A percentile compares a stretch with the other conserved stretches of the same genome.
Conservation (phyloP, 2,329 filamentous ascomycete genomes). For the Colletotrichum camelliae region DNA sequence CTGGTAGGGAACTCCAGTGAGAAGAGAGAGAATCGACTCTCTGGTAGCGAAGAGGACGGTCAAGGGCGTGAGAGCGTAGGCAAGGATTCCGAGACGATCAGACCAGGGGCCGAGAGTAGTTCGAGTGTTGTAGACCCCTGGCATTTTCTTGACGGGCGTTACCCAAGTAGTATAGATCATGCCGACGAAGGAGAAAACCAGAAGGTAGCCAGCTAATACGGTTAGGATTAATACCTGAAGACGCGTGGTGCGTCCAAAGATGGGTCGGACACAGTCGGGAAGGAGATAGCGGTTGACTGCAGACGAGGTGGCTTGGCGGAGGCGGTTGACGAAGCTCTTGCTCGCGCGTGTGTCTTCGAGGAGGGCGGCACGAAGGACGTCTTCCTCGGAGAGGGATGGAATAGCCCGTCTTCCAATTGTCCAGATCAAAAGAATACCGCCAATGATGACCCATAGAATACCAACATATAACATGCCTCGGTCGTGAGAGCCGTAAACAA, state of each 20-base stretch:
- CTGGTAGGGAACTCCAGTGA: slow-evolving; percentile 78
- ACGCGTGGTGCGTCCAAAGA: slow-evolving; percentile 73
- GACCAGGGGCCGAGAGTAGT: slow-evolving; percentile 70
- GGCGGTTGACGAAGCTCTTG: slow-evolving; percentile 25
- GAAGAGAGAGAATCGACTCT: slow-evolving; percentile 71
- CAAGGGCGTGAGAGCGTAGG: slow-evolving; percentile 76
- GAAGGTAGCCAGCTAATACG: slow-evolving; percentile 65
- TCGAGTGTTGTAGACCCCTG: slow-evolving; percentile 66
- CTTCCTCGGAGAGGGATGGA: slow-evolving; percentile 22
- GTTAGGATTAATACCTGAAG: slow-evolving; percentile 69
- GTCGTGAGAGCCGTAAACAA: slow-evolving; percentile 56
- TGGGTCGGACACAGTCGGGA: slow-evolving; percentile 59
- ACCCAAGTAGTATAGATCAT: slow-evolving; percentile 73
- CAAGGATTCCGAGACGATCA: slow-evolving; percentile 73
- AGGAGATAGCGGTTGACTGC: slow-evolving; percentile 56
- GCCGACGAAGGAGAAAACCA: slow-evolving; percentile 72
- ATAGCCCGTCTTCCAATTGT: slow-evolving; percentile 33
- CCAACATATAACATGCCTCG: slow-evolving; percentile 55
- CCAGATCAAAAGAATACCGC: slow-evolving; percentile 50
- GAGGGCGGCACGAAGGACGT: slow-evolving; percentile 1
- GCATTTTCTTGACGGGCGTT: slow-evolving; percentile 66
- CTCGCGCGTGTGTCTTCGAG: neutral
- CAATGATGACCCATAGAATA: slow-evolving; percentile 53
- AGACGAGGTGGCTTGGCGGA: slow-evolving; percentile 38
- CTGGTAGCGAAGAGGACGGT: slow-evolving; percentile 69